Base-by-base conservation (phyloP, 148 eudicot species). In the Camellia sinensis region DNA sequence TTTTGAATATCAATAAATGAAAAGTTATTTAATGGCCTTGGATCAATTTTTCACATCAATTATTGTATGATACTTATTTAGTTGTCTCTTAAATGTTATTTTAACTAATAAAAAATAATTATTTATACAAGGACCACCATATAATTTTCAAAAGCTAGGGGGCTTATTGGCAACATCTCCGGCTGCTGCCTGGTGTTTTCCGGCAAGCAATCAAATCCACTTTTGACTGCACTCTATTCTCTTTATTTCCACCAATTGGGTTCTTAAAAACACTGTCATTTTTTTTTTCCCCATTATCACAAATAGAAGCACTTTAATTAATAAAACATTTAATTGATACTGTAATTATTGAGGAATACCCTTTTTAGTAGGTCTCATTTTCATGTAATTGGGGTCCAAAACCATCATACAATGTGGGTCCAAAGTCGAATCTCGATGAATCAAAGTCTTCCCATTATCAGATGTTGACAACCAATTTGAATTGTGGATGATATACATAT, bases 181-280 rank as follows among this genome's bases (percentile, higher is more conserved):
- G 56, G 56, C 48, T 73, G 56, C 40, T 9, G 46, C 43, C 74
- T 4, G 40, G 68, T 71, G 80, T 82, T 82, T 82, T 77, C 80
- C 77, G 77, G 84, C 84, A 66, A 77, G 29, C 81, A 82, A 71
- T 82, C 80, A 82, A 63, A 17, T 29, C 80, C 21, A 71, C 48
- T 76, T 29, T 67, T 82, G 50, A 73, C 61, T 79, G 2, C 62
- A 61, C 43, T 67, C 79, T 54, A 37, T 41, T 45, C 18, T n/a
- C 4, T 60, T n/a, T 75, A 3, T 7, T 60, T 22, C 44, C 64
- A 44, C 73, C 22, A 69, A 69, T 69, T 7, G 13, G 29, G 13
- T 67, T 45, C 8, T 5, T 29, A 10, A 14, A 44, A 18, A 45
- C 54, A 45, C 73, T 14, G 8, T 45, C n/a, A 15, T 7, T 5